These are phyloP conservation scores for Colletotrichum sp. DNA, from an alignment of 2,329 filamentous ascomycete genomes.

Conservation along the genomic window DNA sequence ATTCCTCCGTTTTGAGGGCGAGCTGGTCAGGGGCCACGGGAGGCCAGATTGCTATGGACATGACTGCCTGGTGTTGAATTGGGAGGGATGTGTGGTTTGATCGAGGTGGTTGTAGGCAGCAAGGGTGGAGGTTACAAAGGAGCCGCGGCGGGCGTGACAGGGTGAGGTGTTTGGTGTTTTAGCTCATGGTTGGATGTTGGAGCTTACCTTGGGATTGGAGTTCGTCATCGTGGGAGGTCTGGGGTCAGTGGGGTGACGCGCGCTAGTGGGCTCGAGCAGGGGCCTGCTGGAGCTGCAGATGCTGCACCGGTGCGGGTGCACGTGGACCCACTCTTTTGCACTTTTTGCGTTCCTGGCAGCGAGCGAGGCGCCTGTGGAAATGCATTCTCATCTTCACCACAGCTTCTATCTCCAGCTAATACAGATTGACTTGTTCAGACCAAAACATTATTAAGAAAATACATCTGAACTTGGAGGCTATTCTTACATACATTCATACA, in stretches of 20 bases:
- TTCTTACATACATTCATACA: neutral
- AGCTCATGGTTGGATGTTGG: slow-evolving; percentile 10
- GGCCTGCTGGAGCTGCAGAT: neutral
- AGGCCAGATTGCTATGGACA: slow-evolving; percentile 66
- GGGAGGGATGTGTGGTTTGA: neutral
- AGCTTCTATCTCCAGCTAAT: neutral
- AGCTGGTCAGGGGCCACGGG: slow-evolving; percentile 54
- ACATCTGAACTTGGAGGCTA: neutral
- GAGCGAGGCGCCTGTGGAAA: neutral
- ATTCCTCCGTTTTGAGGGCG: slow-evolving; percentile 51
- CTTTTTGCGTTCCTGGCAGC: neutral
- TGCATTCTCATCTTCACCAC: neutral
- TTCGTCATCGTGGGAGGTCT: slow-evolving; percentile 12
- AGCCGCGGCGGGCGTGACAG: slow-evolving; percentile 7
- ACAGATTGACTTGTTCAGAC: neutral
- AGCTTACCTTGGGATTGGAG: neutral
- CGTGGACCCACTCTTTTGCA: neutral
- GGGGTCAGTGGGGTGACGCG: neutral
- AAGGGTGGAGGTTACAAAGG: neutral
- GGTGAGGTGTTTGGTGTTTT: neutral
- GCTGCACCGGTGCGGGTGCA: neutral
- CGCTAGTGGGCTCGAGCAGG: neutral
- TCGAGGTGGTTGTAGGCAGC: neutral
- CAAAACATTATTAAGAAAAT: neutral
- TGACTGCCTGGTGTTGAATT: slow-evolving; percentile 27